Evolutionary conservation across 163 green algal species (phyloP), one percentile per base, ranked within the genome.

Genomic region (Chlorella variabilis): DNA sequence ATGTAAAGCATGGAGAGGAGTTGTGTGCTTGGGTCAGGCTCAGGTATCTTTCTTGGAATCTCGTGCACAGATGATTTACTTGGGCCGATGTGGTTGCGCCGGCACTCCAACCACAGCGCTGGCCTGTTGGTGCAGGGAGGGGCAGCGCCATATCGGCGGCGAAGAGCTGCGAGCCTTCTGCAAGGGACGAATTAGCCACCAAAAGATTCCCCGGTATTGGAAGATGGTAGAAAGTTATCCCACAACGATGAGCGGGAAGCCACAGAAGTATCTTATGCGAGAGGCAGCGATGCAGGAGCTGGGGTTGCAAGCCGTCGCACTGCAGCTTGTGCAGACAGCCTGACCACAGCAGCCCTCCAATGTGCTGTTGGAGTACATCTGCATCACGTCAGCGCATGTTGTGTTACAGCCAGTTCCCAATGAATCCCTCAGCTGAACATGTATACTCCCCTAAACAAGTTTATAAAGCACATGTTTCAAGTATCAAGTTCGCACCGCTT

Each of bases 11-110:
- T 25, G 84, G 84, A 0, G 84, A 88, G 73, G 71, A 85, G 77
- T 68, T 88, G 39, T 88, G 83, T 54, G 83, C 83, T 4, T 88
- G 83, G 83, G 62, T 88, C 6, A 36, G 66, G 15, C 73, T 77
- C 33, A 83, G 61, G 77, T 80, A 15, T n/a, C n/a, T n/a, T n/a
- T n/a, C n/a, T n/a, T n/a, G n/a, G 68, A 59, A 65, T 39, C 25
- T 39, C 68, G 31, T 15, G 11, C 11, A 54, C 45, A 54, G 45
- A 54, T 15, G 11, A 54, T 15, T 54, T 54, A 54, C 15, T 15
- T 54, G 11, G 11, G 15, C 11, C 11, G 11, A 54, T 54, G 45
- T 15, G 15, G 45, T 54, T 54, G 45, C 11, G 15, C 11, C 45
- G 11, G 11, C 15, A 15, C 11, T 54, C 15, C 11, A 54, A 54